Evolutionary conservation across 2,329 filamentous ascomycete species (phyloP).

Genomic region (Alternaria postmessia): DNA sequence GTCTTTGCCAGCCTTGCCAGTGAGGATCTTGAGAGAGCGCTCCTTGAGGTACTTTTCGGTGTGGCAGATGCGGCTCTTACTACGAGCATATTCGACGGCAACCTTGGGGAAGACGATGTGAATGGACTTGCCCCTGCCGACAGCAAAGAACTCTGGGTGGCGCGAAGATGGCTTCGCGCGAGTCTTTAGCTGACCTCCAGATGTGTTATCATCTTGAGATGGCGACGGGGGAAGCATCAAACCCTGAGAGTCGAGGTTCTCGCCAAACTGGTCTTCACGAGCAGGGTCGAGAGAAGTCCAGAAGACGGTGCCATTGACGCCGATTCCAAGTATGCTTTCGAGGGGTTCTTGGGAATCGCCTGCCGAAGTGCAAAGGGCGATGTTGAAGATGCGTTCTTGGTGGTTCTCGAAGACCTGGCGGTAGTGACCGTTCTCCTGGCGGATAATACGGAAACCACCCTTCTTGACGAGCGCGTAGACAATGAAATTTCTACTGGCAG

Average conservation of each 20-base stretch:
- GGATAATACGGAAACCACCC: conserved; percentile 89
- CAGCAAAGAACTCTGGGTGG: conserved; percentile 92
- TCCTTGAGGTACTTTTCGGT: conserved; percentile 87
- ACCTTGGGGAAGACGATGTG: conserved; percentile 77
- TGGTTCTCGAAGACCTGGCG: conserved; percentile 91
- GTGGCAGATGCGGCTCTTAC: conserved; percentile 71
- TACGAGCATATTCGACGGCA: conserved; percentile 62
- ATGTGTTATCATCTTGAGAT: conserved; percentile 86
- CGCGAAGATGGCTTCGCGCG: conserved; percentile 87
- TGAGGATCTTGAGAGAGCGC: conserved; percentile 90
- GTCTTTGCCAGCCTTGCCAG: conserved; percentile 97
- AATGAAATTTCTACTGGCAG: conserved; percentile 90
- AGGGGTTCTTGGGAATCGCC: conserved; percentile 54
- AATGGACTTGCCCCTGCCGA: conserved; percentile 95
- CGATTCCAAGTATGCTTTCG: conserved; percentile 89
- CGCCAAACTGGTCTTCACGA: conserved; percentile 68
- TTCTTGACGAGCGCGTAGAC: conserved; percentile 94
- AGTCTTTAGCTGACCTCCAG: conserved; percentile 93
- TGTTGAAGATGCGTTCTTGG: conserved; percentile 93
- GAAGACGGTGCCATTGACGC: conserved; percentile 95
- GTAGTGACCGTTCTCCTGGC: conserved; percentile 91
- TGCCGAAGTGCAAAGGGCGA: conserved; percentile 76
- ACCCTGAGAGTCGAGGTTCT: conserved; percentile 83
- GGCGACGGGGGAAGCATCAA: conserved; percentile 89
- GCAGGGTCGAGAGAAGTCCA: conserved; percentile 74